Evolutionary conservation across 805 yeast species (phyloP).

Genomic region (Cyberlindnera petersonii): DNA sequence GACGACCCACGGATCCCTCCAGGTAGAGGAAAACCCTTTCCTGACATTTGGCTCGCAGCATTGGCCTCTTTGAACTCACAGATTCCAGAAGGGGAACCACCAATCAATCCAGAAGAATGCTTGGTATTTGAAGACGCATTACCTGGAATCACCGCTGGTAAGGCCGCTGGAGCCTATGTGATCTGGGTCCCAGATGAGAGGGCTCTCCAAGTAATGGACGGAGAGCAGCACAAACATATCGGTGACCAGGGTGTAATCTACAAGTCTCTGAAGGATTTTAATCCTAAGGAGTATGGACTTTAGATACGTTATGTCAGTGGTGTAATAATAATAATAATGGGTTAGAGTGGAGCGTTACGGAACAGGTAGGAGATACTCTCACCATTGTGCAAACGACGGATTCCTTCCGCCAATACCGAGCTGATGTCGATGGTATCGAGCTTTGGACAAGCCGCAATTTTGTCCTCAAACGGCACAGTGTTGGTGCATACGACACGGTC

Average conservation of each 20-base stretch:
- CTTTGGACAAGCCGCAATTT: slow-evolving; percentile 53
- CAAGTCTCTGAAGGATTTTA: slow-evolving; percentile 48
- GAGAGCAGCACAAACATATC: slow-evolving; percentile 46
- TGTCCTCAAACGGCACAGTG: slow-evolving; percentile 73
- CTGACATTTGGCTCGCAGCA: slow-evolving; percentile 89
- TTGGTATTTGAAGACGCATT: slow-evolving; percentile 93
- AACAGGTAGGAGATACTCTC: slow-evolving; percentile 80
- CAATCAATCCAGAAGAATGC: slow-evolving; percentile 71
- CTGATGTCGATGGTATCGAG: slow-evolving; percentile 68
- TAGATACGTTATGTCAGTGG: slow-evolving; percentile 14
- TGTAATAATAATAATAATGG: neutral
- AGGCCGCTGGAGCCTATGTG: slow-evolving; percentile 78
- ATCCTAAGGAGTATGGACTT: slow-evolving; percentile 43
- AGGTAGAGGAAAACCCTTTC: slow-evolving; percentile 91
- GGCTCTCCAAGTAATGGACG: slow-evolving; percentile 53
- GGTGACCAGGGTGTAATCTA: slow-evolving; percentile 58
- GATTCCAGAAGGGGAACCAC: slow-evolving; percentile 31
- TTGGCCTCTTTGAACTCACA: slow-evolving; percentile 65
- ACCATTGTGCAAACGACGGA: slow-evolving; percentile 83
- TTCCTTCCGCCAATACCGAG: slow-evolving; percentile 74
- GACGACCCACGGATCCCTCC: slow-evolving; percentile 79
- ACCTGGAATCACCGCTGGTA: slow-evolving; percentile 85
- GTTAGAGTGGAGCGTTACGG: slow-evolving; percentile 53
- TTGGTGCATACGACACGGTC: slow-evolving; percentile 74
- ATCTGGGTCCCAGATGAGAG: slow-evolving; percentile 91